phyloP scores from a whole-genome alignment of 345 rosid species.

The Corymbia maculata region DNA sequence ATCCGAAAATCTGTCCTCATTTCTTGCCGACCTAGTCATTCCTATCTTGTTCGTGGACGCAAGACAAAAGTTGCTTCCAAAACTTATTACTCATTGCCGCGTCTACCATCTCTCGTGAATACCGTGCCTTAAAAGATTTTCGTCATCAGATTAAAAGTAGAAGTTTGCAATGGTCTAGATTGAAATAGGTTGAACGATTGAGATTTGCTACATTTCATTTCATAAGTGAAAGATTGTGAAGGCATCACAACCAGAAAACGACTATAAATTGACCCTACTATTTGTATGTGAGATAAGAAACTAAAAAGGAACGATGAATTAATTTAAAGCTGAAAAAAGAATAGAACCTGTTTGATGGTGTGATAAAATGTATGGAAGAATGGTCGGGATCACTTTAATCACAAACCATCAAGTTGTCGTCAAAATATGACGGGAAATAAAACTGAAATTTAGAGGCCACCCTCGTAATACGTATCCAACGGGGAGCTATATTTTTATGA shows the following conservation, averaged over 20 bases:
- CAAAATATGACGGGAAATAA: background rate
- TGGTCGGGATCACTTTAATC: background rate
- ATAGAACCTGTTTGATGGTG: background rate
- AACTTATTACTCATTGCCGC: background rate
- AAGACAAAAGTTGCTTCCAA: background rate
- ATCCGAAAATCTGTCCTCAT: background rate
- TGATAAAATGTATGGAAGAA: background rate
- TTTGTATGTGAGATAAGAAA: background rate
- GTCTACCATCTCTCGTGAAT: background rate
- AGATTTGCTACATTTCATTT: background rate
- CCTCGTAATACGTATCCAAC: background rate
- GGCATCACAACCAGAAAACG: background rate
- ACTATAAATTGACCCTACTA: background rate
- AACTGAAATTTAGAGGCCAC: background rate
- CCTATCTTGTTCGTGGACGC: background rate
- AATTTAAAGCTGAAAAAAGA: background rate
- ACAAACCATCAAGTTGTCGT: background rate
- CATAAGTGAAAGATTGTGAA: background rate
- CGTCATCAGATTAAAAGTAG: background rate
- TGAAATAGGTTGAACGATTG: background rate
- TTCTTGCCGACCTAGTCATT: background rate
- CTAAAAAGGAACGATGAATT: background rate
- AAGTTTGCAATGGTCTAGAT: background rate
- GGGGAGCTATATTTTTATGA: background rate
- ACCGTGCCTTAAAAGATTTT: background rate